Percentiles rank a stretch among this genome's conserved stretches.
phyloP scores from a whole-genome alignment of 257 asterid genomes.

The Perilla frutescens region DNA sequence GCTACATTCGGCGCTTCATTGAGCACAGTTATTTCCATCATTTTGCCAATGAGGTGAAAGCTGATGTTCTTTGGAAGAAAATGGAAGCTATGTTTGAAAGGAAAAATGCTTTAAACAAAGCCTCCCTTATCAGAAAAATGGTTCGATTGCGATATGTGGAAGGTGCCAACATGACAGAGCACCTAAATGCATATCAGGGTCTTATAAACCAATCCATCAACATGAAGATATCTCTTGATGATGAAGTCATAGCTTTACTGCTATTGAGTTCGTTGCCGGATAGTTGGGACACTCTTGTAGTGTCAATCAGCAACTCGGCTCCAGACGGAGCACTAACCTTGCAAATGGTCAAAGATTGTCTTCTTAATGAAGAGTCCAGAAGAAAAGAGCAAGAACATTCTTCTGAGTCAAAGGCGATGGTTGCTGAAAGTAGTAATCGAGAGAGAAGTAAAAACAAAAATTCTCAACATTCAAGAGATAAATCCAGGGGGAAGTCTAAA shows the following conservation, averaged over 20 bases:
- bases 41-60: too few species aligned
- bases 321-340: neutral
- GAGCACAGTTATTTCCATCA: too few species aligned
- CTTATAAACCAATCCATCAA: too few species aligned
- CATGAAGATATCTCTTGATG: too few species aligned
- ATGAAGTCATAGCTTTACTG: too few species aligned
- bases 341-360: neutral
- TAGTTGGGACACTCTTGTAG: neutral
- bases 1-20: too few species aligned
- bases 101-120: neutral
- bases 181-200: neutral
- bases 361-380: too few species aligned
- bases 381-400: neutral
- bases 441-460: neutral
- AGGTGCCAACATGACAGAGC: constrained; percentile 9
- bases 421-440: neutral
- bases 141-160: neutral
- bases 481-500: neutral
- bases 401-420: neutral
- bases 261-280: too few species aligned
- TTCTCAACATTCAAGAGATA: neutral
- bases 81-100: neutral
- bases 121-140: neutral
- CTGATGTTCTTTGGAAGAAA: too few species aligned
- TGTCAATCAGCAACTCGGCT: constrained; percentile 14